Base-by-base conservation (phyloP, 352 stramenopile genomes). In the Globisporangium cystogenes region DNA sequence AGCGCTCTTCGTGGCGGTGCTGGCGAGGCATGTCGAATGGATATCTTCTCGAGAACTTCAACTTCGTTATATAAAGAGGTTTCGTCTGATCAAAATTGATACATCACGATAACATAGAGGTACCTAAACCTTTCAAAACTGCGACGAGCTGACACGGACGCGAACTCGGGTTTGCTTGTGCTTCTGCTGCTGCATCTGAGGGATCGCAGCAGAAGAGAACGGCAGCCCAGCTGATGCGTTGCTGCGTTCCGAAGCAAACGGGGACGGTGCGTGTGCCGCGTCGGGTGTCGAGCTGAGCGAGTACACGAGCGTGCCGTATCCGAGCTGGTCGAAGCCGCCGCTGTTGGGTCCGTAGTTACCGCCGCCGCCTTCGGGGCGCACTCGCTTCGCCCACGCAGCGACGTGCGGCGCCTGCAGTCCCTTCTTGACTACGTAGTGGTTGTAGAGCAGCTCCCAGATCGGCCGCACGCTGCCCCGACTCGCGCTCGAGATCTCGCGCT, bases 301-400 rank as follows among this genome's bases (percentile, higher is more conserved):
- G 57, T 52, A 64, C 8, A 48, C 42, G 51, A 63, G 50, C 24
- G 57, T 60, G 23, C 57, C 51, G 40, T 60, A 64, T 26, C 51
- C 57, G n/a, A 64, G 51, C 51, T 64, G 57, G 29, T 64, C 57
- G 39, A 42, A 60, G 18, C 57, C 57, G 7, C 57, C 57, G 18
- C 57, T 60, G 57, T 60, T 64, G 1, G 57, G 51, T 4, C 57
- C 57, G n/a, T 55, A 64, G 57, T 64, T 60, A 36, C 57, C 57
- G 20, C 57, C 57, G 16, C 57, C 57, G 1, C 57, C 57, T 27
- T 64, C 57, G 1, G 57, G 57, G 7, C 51, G 48, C 8, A 50
- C 31, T 27, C 44, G 48, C 36, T 44, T 51, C 6, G 57, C 51
- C 42, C 42, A 64, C 3, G 57, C 46, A 14, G 43, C 26, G 21